Percentiles rank a stretch among this genome's conserved stretches.
Evolutionary conservation across 768 basidiomycete species (phyloP).

Genomic region (Mycena sanguinolenta): DNA sequence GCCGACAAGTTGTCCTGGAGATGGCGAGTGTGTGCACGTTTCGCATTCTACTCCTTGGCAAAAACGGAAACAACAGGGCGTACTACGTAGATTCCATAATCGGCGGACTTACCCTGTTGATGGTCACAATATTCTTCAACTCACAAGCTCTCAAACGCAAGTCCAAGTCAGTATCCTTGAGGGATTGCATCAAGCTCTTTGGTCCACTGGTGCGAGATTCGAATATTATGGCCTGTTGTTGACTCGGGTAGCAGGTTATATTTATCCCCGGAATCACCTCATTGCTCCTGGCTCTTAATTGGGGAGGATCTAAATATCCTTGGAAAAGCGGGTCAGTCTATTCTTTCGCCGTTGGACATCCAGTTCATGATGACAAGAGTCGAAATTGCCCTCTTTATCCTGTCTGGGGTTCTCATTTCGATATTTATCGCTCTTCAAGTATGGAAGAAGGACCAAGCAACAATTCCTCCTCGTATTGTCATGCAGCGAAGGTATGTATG

Average conservation of each 20-base stretch:
- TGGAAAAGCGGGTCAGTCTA: constrained; percentile 49
- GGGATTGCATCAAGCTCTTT: not conserved
- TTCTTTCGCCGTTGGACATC: too few relatives aligned
- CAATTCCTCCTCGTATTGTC: constrained; percentile 31
- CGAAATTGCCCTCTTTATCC: constrained; percentile 19
- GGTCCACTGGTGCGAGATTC: not conserved
- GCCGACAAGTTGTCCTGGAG: constrained; percentile 50
- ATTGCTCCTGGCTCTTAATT: constrained; percentile 53
- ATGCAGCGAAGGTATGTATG: constrained; percentile 10
- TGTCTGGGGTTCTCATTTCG: constrained; percentile 31
- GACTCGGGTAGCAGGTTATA: not conserved
- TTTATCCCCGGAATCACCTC: constrained; percentile 32
- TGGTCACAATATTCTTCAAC: constrained; percentile 25
- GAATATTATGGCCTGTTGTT: not conserved
- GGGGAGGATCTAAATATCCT: constrained; percentile 59
- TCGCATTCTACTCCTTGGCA: not conserved
- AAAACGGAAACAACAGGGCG: not conserved
- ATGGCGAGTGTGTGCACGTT: constrained; percentile 40
- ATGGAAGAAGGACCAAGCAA: constrained; percentile 24
- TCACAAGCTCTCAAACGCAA: constrained; percentile 21
- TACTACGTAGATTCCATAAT: constrained; percentile 36
- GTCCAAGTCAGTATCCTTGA: not conserved
- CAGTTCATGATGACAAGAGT: too few relatives aligned
- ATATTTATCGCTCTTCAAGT: constrained; percentile 33
- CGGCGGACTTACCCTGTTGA: constrained; percentile 8